Conservation (phyloP, 2,329 filamentous ascomycete species). For the Cylindrodendrum hubeiense region DNA sequence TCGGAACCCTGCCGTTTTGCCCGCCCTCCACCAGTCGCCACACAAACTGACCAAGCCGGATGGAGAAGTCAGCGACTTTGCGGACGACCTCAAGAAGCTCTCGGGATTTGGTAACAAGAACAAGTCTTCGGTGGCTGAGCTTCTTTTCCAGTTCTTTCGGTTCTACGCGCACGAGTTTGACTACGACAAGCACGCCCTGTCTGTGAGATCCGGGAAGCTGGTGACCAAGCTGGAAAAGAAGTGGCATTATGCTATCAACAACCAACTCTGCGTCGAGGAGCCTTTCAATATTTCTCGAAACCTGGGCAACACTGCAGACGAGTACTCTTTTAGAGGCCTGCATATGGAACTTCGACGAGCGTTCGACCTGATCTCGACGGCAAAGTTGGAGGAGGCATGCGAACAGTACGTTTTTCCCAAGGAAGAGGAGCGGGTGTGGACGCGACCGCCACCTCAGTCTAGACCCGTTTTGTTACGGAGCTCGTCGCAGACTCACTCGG, state of each 20-base stretch:
- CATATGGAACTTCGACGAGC: slow-evolving; percentile 91
- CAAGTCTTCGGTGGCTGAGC: slow-evolving; percentile 82
- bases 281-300: slow-evolving; percentile 93
- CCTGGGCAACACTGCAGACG: slow-evolving; percentile 95
- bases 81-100: slow-evolving; percentile 84
- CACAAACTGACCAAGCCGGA: slow-evolving; percentile 65
- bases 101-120: slow-evolving; percentile 82
- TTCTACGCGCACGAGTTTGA: slow-evolving; percentile 95
- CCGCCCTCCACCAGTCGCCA: slow-evolving; percentile 80
- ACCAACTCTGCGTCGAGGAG: slow-evolving; percentile 93
- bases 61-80: slow-evolving; percentile 81
- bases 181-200: slow-evolving; percentile 86
- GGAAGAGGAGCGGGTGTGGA: slow-evolving; percentile 76
- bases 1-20: slow-evolving; percentile 84
- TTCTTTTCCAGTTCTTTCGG: slow-evolving; percentile 96
- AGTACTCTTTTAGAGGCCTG: slow-evolving; percentile 91
- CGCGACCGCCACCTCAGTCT: slow-evolving; percentile 66
- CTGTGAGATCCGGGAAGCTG: slow-evolving; percentile 83
- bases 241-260: slow-evolving; percentile 85
- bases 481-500: slow-evolving; percentile 69
- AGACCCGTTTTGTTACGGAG: slow-evolving; percentile 70
- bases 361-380: slow-evolving; percentile 83
- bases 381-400: slow-evolving; percentile 85
- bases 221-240: slow-evolving; percentile 87
- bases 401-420: slow-evolving; percentile 90